phyloP scores from a whole-genome alignment of 2,329 filamentous ascomycete genomes.

The Dactylonectria macrodidyma region DNA sequence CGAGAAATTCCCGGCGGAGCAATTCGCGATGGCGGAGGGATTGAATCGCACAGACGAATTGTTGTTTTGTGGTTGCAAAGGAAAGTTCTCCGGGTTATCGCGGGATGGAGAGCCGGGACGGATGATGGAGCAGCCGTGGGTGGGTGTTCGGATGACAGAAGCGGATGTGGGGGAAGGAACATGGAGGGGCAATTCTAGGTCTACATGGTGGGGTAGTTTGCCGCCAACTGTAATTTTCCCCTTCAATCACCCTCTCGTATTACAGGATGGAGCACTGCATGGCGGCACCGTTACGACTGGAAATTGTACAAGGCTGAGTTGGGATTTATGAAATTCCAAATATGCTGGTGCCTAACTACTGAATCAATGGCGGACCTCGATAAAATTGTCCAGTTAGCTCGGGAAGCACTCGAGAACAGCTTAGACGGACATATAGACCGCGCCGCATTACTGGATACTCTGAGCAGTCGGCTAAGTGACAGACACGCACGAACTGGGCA shows the following conservation, averaged over 20 bases:
- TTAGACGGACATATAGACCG: neutral
- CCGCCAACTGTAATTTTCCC: neutral
- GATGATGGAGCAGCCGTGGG: constrained; percentile 3
- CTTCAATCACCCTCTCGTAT: too few relatives aligned
- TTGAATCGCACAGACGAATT: neutral
- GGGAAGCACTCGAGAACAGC: neutral
- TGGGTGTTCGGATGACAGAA: constrained; percentile 16
- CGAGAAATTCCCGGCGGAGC: neutral
- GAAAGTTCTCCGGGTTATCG: constrained; percentile 15
- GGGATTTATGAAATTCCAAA: too few relatives aligned
- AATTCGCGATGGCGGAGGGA: neutral
- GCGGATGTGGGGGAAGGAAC: constrained; percentile 19
- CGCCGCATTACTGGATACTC: neutral
- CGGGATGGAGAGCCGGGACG: constrained; percentile 20
- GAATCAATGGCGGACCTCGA: neutral
- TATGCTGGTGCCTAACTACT: neutral
- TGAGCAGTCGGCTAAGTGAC: neutral
- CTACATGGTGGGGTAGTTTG: constrained; percentile 21
- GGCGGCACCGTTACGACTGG: too few relatives aligned
- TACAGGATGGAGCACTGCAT: too few relatives aligned
- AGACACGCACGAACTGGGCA: neutral
- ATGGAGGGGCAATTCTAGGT: constrained; percentile 4
- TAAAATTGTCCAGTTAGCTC: neutral
- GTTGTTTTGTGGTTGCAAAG: constrained; percentile 7
- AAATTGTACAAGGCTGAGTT: too few relatives aligned